Base-by-base conservation (phyloP, 2,329 filamentous ascomycete species). In the Aspergillus sp. region DNA sequence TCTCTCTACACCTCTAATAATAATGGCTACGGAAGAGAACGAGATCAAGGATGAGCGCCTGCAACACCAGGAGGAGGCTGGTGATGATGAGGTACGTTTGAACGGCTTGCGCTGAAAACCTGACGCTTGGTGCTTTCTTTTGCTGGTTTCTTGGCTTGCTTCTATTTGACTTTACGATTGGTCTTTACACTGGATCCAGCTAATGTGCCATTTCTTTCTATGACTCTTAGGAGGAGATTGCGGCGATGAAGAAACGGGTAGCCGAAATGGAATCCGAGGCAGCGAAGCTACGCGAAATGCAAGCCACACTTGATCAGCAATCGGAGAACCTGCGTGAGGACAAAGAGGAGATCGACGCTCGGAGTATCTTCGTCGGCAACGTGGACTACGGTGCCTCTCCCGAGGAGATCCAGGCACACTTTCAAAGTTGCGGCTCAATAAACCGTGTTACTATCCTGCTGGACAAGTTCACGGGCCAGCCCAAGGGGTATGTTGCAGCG, bases 391-490 rank as follows among this genome's bases (percentile, higher is more conserved):
- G 91, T 64, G 93, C 94, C 21, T 96, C 92, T 28, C 95, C 95
- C 2, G 95, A 99, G 80, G 95, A 99, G 81, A 95, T 99, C 61
- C 95, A 99, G 82, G 91, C 92, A 61, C 95, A 99, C 75, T 99
- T 99, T 81, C 92, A 97, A 82, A 96, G 89, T 82, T 96, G 92
- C 72, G 95, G 95, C 62, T 92, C 91, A 68, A 99, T 99, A 83
- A 99, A 99, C 79, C 90, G 95, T 63, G 95, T 99, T 61, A 99
- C 95, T 1, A 99, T 99, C 68, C 82, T 99, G 69, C 82, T 99
- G 69, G 95, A 99, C 81, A 99, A 99, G 82, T 98, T 97, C 74
- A 97, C 93, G 10, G 95, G 95, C 65, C 93, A 98, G 82, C 95
- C 95, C n/a, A 99, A 99, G 84, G 95, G 95, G 93, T 97, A 82